Conservation (phyloP, 1,284 basidiomycete genomes). For the Erythrobasidium hasegawianum region DNA sequence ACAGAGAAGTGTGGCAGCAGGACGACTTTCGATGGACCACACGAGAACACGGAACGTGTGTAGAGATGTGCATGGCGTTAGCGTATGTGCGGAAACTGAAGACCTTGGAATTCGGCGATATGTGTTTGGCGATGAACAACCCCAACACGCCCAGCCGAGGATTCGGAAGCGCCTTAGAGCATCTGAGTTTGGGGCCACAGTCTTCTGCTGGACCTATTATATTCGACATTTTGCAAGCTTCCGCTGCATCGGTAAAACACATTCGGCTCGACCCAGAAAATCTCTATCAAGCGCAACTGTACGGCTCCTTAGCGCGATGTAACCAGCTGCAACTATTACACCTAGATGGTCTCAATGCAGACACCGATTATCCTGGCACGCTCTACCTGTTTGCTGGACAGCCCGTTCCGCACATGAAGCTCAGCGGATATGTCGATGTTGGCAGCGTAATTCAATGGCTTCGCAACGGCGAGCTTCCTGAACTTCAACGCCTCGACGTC, state of each 20-base stretch:
- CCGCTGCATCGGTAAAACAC: not conserved
- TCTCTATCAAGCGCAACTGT: not conserved
- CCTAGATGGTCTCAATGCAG: not conserved
- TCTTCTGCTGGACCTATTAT: constrained; percentile 2
- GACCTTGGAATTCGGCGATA: not conserved
- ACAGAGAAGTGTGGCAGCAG: constrained; percentile 1
- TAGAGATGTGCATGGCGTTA: not conserved
- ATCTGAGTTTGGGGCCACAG: not conserved
- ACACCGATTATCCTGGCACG: not conserved
- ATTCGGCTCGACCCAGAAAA: not conserved
- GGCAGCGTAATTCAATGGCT: constrained; percentile 1
- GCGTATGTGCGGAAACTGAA: not conserved
- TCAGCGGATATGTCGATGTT: not conserved
- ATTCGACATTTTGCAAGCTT: not conserved
- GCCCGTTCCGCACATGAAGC: not conserved
- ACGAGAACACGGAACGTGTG: not conserved
- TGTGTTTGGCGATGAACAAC: not conserved
- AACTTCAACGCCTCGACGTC: not conserved
- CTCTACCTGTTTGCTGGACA: not conserved
- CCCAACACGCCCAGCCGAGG: not conserved
- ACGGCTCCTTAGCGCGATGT: not conserved
- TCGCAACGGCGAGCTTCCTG: not conserved
- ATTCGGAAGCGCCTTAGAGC: not conserved
- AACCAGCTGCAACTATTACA: not conserved
- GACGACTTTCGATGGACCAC: constrained; percentile 6